Evolutionary conservation across 257 asterid genomes (phyloP).

Genomic region (Gynochthodes officinalis): DNA sequence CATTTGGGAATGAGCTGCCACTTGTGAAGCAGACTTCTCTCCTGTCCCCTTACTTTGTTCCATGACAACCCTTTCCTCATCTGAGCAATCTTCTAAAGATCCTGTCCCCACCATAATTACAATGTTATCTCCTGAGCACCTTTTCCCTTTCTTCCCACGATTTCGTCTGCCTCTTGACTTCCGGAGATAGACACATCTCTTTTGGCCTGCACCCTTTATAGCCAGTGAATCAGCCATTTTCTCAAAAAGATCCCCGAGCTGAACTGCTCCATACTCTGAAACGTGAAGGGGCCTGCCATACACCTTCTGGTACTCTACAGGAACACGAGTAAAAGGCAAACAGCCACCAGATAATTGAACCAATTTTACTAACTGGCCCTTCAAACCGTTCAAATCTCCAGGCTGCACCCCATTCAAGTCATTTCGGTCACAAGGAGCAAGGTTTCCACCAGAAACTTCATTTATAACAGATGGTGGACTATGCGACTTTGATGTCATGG

Average conservation of each 20-base stretch:
- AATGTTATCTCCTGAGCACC: conserved; percentile 34
- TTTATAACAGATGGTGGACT: conserved; percentile 39
- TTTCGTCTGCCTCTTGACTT: conserved; percentile 36
- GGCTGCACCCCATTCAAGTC: conserved; percentile 74
- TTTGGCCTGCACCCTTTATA: conserved; percentile 54
- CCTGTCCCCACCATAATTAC: conserved; percentile 32
- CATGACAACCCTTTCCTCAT: conserved; percentile 47
- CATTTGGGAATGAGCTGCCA: conserved; percentile 10
- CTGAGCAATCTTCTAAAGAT: conserved; percentile 67
- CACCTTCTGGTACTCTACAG: conserved; percentile 63
- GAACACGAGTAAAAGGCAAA: conserved; percentile 55
- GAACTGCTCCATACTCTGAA: conserved; percentile 62
- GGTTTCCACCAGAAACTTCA: conserved; percentile 36
- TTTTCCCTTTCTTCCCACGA: conserved; percentile 64
- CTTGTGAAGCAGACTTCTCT: conserved; percentile 26
- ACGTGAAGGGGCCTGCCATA: conserved; percentile 71
- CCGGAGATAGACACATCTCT: conserved; percentile 50
- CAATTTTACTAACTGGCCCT: conserved; percentile 67
- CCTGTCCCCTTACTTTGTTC: conserved; percentile 28
- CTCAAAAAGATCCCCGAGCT: conserved; percentile 64
- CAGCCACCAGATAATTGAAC: conserved; percentile 67
- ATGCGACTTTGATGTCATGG: conserved; percentile 30
- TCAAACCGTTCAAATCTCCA: conserved; percentile 74
- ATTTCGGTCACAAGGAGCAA: conserved; percentile 27
- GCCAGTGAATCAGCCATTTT: conserved; percentile 62